A percentile compares a stretch with the other conserved stretches of the same genome.
Evolutionary conservation across 305 asterid genomes (phyloP).

Genomic region (Andrographis paniculata): DNA sequence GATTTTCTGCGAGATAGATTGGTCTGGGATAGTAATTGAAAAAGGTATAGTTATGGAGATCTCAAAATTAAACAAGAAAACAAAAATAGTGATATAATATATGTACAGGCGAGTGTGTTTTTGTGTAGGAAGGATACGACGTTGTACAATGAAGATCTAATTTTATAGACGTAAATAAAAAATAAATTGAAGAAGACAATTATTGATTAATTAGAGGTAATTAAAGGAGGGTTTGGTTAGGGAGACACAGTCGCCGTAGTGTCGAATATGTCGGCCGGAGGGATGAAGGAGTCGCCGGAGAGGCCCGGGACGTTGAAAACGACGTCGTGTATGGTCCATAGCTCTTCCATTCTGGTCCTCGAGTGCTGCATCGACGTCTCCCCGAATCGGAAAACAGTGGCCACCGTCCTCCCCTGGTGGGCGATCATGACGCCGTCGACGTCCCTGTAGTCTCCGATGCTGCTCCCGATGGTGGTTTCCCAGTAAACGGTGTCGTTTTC

Average conservation of each 20-base stretch:
- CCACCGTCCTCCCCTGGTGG: constrained; percentile 65
- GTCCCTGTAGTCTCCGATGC: constrained; percentile 54
- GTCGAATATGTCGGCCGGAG: constrained; percentile 51
- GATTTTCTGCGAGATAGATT: no score
- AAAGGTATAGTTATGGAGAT: no score
- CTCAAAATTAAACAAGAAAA: no score
- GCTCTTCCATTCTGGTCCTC: constrained; percentile 65
- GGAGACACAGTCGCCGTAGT: constrained; percentile 23
- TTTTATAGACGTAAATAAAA: no score
- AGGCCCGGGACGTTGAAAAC: constrained; percentile 75
- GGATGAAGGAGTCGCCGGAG: constrained; percentile 54
- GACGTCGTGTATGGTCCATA: constrained; percentile 58
- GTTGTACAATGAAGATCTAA: no score
- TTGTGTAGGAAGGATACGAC: no score
- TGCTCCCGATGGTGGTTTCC: constrained; percentile 81
- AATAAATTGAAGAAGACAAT: background rate
- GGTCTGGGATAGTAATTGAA: no score
- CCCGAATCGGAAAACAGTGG: constrained; percentile 73
- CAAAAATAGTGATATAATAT: no score
- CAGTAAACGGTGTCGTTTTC: constrained; percentile 52
- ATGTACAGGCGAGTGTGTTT: no score
- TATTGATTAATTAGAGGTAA: no score
- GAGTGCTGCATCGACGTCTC: constrained; percentile 53
- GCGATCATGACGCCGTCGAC: constrained; percentile 65
- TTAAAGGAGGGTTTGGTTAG: no score